Conservation (phyloP, 768 basidiomycete species). For the Pholiota microspora region DNA sequence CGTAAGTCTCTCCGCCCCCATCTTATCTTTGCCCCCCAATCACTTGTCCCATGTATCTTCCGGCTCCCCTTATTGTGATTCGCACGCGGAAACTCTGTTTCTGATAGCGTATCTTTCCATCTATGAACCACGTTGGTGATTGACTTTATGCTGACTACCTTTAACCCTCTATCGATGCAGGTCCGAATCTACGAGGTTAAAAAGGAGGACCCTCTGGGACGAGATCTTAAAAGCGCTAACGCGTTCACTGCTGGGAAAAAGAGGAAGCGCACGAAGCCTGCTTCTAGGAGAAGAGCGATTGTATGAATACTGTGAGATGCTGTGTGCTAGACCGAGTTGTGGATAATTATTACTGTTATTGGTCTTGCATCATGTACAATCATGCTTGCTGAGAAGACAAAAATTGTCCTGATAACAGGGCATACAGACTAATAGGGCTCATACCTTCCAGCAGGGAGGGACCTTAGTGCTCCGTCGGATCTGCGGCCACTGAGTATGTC, state of each 20-base stretch:
- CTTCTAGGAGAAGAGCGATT: conserved; percentile 53
- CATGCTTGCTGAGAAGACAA: background rate
- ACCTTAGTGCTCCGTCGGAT: too few relatives aligned
- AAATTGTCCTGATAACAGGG: too few relatives aligned
- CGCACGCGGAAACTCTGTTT: background rate
- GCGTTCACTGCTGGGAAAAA: conserved; percentile 88
- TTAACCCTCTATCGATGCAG: conserved; percentile 27
- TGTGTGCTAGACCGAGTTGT: background rate
- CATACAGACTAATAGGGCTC: too few relatives aligned
- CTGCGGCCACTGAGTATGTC: too few relatives aligned
- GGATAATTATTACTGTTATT: background rate
- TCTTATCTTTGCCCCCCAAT: background rate
- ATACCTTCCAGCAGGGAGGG: too few relatives aligned
- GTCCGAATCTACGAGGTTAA: conserved; percentile 95
- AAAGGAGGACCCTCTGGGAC: conserved; percentile 88
- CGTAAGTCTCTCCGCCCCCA: conserved; percentile 47
- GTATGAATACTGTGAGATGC: conserved; percentile 23
- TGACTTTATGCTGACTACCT: background rate
- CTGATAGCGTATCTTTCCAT: background rate
- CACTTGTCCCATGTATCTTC: background rate
- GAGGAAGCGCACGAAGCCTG: conserved; percentile 77
- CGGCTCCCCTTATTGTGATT: background rate
- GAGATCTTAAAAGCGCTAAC: conserved; percentile 86
- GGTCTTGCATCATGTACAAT: background rate
- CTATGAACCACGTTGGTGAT: background rate